phyloP scores from a whole-genome alignment of 805 yeast genomes.

The Candida fluviatilis region DNA sequence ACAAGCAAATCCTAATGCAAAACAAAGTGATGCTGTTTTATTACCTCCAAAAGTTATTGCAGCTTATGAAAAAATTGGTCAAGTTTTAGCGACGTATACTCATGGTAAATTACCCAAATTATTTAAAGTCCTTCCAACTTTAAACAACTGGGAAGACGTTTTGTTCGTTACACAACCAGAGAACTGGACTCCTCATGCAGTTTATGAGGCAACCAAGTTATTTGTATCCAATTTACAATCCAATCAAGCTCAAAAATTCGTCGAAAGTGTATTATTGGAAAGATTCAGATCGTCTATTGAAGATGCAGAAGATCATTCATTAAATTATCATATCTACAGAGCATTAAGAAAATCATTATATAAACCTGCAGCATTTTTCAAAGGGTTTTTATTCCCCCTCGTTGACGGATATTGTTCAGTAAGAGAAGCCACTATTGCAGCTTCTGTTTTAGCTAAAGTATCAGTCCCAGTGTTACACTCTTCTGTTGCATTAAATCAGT shows the following conservation, averaged over 20 bases:
- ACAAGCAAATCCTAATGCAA: slow-evolving; percentile 12
- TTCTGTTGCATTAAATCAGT: slow-evolving; percentile 86
- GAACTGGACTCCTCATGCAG: slow-evolving; percentile 92
- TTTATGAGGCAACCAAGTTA: slow-evolving; percentile 89
- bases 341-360: slow-evolving; percentile 89
- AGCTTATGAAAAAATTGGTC: slow-evolving; percentile 90
- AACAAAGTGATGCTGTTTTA: slow-evolving; percentile 67
- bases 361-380: slow-evolving; percentile 97
- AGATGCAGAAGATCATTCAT: slow-evolving; percentile 66
- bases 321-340: slow-evolving; percentile 91
- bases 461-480: slow-evolving; percentile 95
- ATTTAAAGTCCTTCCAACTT: slow-evolving; percentile 89
- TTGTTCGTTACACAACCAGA: slow-evolving; percentile 90
- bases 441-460: slow-evolving; percentile 82
- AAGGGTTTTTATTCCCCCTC: slow-evolving; percentile 90
- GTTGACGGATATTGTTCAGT: slow-evolving; percentile 86
- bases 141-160: slow-evolving; percentile 94
- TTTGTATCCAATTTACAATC: slow-evolving; percentile 89
- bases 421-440: slow-evolving; percentile 92
- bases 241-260: slow-evolving; percentile 82
- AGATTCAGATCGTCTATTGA: slow-evolving; percentile 70
- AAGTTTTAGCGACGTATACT: slow-evolving; percentile 79
- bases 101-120: slow-evolving; percentile 97
- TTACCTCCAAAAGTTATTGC: slow-evolving; percentile 95
- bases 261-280: slow-evolving; percentile 62